Conservation (phyloP, 106 monocot species). For the Dendrobium nobile region DNA sequence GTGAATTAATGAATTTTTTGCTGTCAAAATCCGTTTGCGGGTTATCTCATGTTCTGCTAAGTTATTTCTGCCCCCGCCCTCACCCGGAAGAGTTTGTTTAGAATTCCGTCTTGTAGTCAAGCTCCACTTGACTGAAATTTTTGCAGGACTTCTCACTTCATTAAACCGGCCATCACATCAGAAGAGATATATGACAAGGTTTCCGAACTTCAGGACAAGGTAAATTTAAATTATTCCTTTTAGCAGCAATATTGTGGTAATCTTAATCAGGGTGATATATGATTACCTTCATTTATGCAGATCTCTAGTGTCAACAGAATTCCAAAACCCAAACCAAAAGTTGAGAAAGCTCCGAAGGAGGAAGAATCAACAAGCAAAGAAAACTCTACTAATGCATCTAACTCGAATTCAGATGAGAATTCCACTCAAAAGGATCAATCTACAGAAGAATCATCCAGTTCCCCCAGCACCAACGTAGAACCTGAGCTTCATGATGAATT, state of each 20-base stretch:
- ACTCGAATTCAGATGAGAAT: conserved; percentile 16
- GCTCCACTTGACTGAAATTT: not conserved
- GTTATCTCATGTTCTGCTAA: no score
- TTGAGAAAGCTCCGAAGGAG: conserved; percentile 63
- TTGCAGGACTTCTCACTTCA: conserved; percentile 44
- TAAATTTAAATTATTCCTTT: conserved; percentile 11
- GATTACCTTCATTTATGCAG: conserved; percentile 17
- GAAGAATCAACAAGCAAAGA: conserved; percentile 32
- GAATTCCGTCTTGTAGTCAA: not conserved
- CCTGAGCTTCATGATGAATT: conserved; percentile 69
- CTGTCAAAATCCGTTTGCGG: not conserved
- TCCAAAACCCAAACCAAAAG: conserved; percentile 89
- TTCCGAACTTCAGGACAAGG: conserved; percentile 63
- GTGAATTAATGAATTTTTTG: not conserved
- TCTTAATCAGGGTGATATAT: not conserved
- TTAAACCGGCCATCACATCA: conserved; percentile 58
- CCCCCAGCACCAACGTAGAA: conserved; percentile 16
- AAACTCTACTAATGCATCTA: conserved; percentile 19
- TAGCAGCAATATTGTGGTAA: not conserved
- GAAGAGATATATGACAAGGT: conserved; percentile 70
- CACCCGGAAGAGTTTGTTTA: not conserved
- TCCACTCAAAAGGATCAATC: conserved; percentile 22
- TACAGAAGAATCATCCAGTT: conserved; percentile 14
- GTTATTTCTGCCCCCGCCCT: not conserved
- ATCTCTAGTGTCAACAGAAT: conserved; percentile 75